Conservation (phyloP, 1,284 basidiomycete species). For the Puccinia sorghi region DNA sequence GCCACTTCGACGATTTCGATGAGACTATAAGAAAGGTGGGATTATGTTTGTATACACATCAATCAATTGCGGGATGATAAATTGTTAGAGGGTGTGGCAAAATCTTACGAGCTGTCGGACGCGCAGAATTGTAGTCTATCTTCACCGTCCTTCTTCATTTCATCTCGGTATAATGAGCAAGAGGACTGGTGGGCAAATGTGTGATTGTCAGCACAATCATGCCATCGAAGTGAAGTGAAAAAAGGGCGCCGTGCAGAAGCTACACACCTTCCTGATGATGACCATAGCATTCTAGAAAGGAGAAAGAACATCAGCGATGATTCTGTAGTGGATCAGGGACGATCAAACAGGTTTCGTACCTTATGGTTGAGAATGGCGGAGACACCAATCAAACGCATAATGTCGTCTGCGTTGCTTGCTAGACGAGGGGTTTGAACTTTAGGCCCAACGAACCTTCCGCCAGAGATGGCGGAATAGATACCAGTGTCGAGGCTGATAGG, state of each 20-base stretch:
- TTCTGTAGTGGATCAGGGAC: neutral
- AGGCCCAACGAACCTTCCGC: constrained; percentile 24
- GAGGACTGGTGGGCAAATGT: neutral
- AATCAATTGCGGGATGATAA: neutral
- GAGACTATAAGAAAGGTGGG: neutral
- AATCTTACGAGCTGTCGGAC: constrained; percentile 45
- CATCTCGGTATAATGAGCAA: constrained; percentile 9
- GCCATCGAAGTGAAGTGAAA: neutral
- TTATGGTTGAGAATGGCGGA: constrained; percentile 37
- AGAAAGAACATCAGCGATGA: neutral
- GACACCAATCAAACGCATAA: constrained; percentile 19
- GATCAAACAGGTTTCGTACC: constrained; percentile 8
- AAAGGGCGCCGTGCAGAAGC: neutral
- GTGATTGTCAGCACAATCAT: neutral
- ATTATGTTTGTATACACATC: neutral
- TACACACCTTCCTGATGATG: constrained; percentile 33
- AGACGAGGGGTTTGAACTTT: constrained; percentile 24
- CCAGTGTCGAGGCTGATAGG: constrained; percentile 47
- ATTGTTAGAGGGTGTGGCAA: too few relatives aligned
- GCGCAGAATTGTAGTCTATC: constrained; percentile 33
- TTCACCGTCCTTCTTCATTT: neutral
- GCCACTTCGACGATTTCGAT: constrained; percentile 38
- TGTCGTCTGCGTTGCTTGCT: constrained; percentile 25
- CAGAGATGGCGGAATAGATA: constrained; percentile 34
- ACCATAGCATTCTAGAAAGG: constrained; percentile 43